These are phyloP conservation scores for Citrus mangshanensis DNA, from an alignment of 345 rosid species.

Conservation along the genomic window DNA sequence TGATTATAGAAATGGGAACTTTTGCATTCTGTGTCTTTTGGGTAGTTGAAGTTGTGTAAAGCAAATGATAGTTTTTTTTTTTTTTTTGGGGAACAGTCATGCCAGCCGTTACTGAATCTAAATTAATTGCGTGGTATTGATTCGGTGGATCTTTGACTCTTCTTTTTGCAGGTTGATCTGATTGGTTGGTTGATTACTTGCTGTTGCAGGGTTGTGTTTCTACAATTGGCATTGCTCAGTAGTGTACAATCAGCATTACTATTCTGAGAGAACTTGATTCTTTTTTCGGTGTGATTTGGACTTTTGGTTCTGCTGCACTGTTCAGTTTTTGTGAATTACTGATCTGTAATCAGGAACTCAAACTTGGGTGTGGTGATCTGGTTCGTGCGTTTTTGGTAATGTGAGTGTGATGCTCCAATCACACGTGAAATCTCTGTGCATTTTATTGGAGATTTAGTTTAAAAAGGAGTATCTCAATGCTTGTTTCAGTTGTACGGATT, in stretches of 20 bases:
- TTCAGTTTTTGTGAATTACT: conserved; percentile 13
- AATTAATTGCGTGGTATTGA: conserved; percentile 8
- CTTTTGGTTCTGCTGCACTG: conserved; percentile 13
- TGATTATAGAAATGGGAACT: conserved; percentile 16
- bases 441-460: conserved; percentile 5
- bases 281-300: conserved; percentile 13
- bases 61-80: conserved; percentile 1
- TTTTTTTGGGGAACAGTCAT: neutral
- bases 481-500: conserved; percentile 24
- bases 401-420: conserved; percentile 8
- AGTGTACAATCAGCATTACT: conserved; percentile 22
- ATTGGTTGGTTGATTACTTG: conserved; percentile 17
- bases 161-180: conserved; percentile 31
- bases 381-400: neutral
- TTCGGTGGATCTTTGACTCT: conserved; percentile 29
- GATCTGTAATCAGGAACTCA: conserved; percentile 23
- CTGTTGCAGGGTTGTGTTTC: conserved; percentile 16
- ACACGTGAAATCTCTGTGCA: conserved; percentile 1
- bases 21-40: neutral
- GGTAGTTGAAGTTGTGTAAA: conserved; percentile 2
- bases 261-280: neutral
- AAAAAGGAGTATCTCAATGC: conserved; percentile 28
- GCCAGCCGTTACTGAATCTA: neutral
- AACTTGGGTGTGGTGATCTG: conserved; percentile 8
- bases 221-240: neutral